Evolutionary conservation across 129 eudicot species (phyloP), one percentile per base, ranked within the genome.

Genomic region (Artemisia tridentata): DNA sequence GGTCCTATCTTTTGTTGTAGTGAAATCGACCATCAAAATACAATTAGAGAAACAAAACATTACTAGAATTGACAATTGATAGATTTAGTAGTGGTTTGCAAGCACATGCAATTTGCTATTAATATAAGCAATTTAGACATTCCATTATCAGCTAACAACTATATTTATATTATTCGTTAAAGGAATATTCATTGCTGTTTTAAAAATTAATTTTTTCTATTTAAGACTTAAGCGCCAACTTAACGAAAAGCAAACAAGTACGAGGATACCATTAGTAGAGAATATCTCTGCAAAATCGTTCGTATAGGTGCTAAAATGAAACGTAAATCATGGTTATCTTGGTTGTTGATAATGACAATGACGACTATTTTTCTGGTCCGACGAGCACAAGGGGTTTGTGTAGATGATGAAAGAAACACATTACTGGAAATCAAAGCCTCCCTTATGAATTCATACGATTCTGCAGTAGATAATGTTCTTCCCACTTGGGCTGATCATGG

Each of bases 401-500:
- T 54, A n/a, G 72, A 65, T 43, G 73, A 65, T 1, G 79, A 75
- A 11, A 47, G 41, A 55, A 66, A 29, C 15, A 34, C 73, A 4
- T 19, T 75, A 4, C 58, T 66, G 7, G 60, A 55, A 48, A n/a
- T 75, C 59, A 75, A 75, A 45, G 11, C 29, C 31, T 75, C 60
- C 10, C 47, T 75, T 55, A 12, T 43, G 1, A 55, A 64, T n/a
- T 73, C 64, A 52, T 64, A 51, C 12, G 55, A 10, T 64, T 71
- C 61, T 19, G 27, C 15, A 7, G 55, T 0, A 14, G 20, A 63
- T 10, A 57, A 10, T 2, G 19, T 70, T 51, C 71, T 63, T n/a
- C 78, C 64, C 1, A 63, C 71, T 7, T 63, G 78, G 78, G 51
- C 31, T 63, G 70, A 63, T 34, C 1, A 63, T 10, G 71, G 17